Percentiles rank a stretch among this genome's conserved stretches.
These are phyloP conservation scores for Berberis thunbergii DNA, from an alignment of 164 flowering plant species.

Conservation along the genomic window DNA sequence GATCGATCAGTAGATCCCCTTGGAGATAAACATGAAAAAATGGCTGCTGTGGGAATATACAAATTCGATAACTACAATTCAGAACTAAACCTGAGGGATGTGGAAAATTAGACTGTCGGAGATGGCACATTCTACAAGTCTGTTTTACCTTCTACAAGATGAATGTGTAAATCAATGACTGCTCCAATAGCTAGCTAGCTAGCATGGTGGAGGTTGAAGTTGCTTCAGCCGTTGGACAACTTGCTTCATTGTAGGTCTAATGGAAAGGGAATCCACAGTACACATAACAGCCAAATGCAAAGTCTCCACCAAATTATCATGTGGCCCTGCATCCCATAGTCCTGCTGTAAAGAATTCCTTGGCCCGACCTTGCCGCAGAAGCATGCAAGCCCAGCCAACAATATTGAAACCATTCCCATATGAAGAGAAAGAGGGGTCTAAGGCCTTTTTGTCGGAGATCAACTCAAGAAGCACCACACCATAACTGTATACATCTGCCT, in stretches of 20 bases:
- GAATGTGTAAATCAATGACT: slow-evolving; percentile 26
- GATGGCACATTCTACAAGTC: slow-evolving; percentile 23
- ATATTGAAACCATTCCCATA: slow-evolving; percentile 90
- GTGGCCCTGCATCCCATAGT: slow-evolving; percentile 84
- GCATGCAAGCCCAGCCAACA: slow-evolving; percentile 87
- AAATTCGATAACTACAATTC: slow-evolving; percentile 32
- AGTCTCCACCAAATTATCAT: slow-evolving; percentile 71
- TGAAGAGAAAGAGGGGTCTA: slow-evolving; percentile 81
- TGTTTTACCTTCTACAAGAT: slow-evolving; percentile 22
- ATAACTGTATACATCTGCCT: slow-evolving; percentile 89
- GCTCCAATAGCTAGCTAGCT: slow-evolving; percentile 15
- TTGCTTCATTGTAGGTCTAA: slow-evolving; percentile 87
- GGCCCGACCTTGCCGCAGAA: slow-evolving; percentile 79
- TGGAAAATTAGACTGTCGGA: slow-evolving; percentile 12
- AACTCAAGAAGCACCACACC: slow-evolving; percentile 87
- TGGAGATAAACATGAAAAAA: slow-evolving; percentile 18
- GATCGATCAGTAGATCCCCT: slow-evolving; percentile 31
- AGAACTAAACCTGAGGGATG: slow-evolving; percentile 22
- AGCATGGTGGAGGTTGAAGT: slow-evolving; percentile 69
- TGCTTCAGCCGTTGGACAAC: slow-evolving; percentile 77
- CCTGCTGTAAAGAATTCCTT: slow-evolving; percentile 78
- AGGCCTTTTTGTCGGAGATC: slow-evolving; percentile 80
- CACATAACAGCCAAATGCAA: slow-evolving; percentile 81
- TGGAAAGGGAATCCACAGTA: slow-evolving; percentile 76
- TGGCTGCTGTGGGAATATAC: slow-evolving; percentile 30